Evolutionary conservation across 2,329 filamentous ascomycete genomes (phyloP), one percentile per base, ranked within the genome.

Genomic region (Cladosporium colombiae): DNA sequence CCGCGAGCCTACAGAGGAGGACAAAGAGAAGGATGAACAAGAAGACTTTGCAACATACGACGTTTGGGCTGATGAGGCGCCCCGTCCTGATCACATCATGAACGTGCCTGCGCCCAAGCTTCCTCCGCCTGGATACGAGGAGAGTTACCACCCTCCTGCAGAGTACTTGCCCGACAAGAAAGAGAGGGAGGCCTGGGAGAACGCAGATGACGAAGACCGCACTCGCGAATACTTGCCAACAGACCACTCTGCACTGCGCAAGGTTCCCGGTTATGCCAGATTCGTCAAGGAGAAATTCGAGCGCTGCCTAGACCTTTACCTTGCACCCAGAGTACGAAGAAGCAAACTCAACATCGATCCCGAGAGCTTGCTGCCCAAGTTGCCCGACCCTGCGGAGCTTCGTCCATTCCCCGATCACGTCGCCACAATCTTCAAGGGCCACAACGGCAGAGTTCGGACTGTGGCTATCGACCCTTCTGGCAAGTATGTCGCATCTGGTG

Each of bases 311-410:
- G 96, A 99, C 79, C 85, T 99, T 21, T 99, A 99, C 78, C 85
- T 99, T 67, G 95, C 96, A 18, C 95, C 96, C 56, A 86, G 95
- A 74, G 88, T 99, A 65, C 88, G 94, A 67, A 91, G 96, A 78
- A 97, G 93, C 81, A 91, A 93, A 78, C 87, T 99, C 74, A 97
- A 98, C 80, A 98, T 99, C 74, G 95, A 99, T 73, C 95, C 95
- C 3, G 91, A 91, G 78, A 96, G 92, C 44, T 83, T 99, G 60
- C 85, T 99, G 40, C 94, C 95, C 14, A 97, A 97, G 77, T 84
- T 99, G 8, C 95, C 96, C 8, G 91, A 91, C 67, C 94, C 95
- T 0, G 92, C 97, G 73, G 94, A 99, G 74, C 84, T 99, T 65
- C 92, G 92, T 74, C 95, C 95, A 1, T 99, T 98, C 84, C 95